These are phyloP conservation scores for Metschnikowia bowlesiae DNA, from an alignment of 805 yeast genomes.

Conservation along the genomic window DNA sequence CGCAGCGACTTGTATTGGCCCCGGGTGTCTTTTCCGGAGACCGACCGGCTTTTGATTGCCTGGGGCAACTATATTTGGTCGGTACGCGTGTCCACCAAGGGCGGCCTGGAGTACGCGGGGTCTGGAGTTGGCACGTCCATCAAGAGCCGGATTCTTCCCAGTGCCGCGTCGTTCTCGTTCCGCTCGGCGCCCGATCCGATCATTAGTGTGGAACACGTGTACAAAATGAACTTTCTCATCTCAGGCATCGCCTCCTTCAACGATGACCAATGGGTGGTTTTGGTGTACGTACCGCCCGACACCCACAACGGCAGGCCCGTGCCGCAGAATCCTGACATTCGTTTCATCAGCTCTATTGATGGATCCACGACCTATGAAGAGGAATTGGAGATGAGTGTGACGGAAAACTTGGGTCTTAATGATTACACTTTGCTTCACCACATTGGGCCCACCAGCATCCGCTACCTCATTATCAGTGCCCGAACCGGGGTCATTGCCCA, in stretches of 20 bases:
- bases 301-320: conserved; percentile 17
- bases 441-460: conserved; percentile 35
- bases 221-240: conserved; percentile 49
- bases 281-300: conserved; percentile 47
- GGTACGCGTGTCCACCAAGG: conserved; percentile 36
- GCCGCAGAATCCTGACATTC: conserved; percentile 65
- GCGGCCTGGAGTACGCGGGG: neutral
- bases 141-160: conserved; percentile 41
- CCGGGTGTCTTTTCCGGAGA: conserved; percentile 59
- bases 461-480: conserved; percentile 71
- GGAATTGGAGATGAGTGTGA: conserved; percentile 60
- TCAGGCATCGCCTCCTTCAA: conserved; percentile 77
- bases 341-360: conserved; percentile 56
- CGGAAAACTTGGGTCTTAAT: conserved; percentile 60
- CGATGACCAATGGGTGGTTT: conserved; percentile 62
- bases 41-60: conserved; percentile 65
- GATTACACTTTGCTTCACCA: conserved; percentile 69
- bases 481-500: conserved; percentile 75
- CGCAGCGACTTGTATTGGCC: conserved; percentile 86
- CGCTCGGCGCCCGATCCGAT: conserved; percentile 41
- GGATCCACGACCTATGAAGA: conserved; percentile 78
- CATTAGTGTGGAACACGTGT: conserved; percentile 46
- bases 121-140: conserved; percentile 20
- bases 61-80: conserved; percentile 83
- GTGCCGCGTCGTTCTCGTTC: conserved; percentile 52